These are phyloP conservation scores for Cruciata laevipes DNA, from an alignment of 257 asterid species.

Conservation along the genomic window DNA sequence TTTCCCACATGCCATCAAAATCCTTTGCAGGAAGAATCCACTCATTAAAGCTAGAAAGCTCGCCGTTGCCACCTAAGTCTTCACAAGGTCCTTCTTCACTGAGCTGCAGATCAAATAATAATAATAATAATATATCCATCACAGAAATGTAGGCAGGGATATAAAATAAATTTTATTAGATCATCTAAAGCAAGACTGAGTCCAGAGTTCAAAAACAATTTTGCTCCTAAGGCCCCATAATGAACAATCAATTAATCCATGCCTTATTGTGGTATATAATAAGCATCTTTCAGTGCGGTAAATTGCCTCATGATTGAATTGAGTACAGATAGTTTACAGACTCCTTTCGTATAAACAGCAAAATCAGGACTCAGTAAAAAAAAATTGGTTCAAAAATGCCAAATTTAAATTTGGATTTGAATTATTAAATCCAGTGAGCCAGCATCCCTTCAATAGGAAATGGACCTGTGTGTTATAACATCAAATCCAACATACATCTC, in stretches of 20 bases:
- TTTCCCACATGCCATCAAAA: constrained; percentile 99
- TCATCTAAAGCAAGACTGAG: background rate
- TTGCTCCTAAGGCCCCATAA: background rate
- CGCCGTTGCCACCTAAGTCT: constrained; percentile 75
- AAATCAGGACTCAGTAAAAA: background rate
- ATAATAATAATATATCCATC: background rate
- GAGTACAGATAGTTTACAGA: background rate
- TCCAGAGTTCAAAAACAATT: background rate
- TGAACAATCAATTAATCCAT: background rate
- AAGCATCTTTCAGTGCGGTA: background rate
- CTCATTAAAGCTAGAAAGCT: constrained; percentile 84
- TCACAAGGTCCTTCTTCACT: constrained; percentile 99
- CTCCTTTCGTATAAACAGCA: background rate
- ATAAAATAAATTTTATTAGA: too few relatives aligned
- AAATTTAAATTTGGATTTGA: background rate
- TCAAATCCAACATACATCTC: background rate
- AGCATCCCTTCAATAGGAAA: background rate
- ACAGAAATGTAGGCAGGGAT: background rate
- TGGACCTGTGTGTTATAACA: background rate
- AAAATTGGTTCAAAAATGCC: background rate
- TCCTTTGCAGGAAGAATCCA: constrained; percentile 99
- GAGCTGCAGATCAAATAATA: constrained; percentile 51
- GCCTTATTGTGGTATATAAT: background rate
- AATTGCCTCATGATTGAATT: background rate
- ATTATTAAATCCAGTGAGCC: too few relatives aligned